Evolutionary conservation across 192 early-diverging fungal species (phyloP).

Genomic region (Diversispora epigaea): DNA sequence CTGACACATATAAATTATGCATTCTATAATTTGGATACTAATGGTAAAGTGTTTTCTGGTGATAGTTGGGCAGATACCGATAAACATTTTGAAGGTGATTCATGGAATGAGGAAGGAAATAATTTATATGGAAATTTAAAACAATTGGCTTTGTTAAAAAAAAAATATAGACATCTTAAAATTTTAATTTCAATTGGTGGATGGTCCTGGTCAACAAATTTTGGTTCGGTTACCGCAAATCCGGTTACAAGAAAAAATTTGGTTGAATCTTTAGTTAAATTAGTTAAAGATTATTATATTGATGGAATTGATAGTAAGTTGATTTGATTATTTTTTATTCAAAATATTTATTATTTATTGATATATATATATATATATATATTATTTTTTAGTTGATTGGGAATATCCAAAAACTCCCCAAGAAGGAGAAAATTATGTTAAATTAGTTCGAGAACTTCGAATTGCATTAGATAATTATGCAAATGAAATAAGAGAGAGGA

Average conservation of each 20-base stretch:
- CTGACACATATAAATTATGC: conserved; percentile 81
- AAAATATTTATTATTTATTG: not conserved
- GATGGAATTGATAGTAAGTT: conserved; percentile 58
- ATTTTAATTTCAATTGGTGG: conserved; percentile 76
- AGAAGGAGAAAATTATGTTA: conserved; percentile 79
- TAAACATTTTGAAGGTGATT: conserved; percentile 57
- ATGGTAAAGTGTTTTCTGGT: conserved; percentile 65
- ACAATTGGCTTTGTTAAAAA: conserved; percentile 67
- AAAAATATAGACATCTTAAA: conserved; percentile 65
- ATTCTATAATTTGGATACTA: conserved; percentile 68
- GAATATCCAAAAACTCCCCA: conserved; percentile 74
- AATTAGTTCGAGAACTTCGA: conserved; percentile 73
- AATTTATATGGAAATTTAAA: conserved; percentile 60
- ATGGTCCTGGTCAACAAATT: conserved; percentile 74
- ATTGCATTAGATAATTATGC: conserved; percentile 60
- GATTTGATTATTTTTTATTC: not conserved
- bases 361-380: not conserved
- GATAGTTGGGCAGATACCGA: conserved; percentile 82
- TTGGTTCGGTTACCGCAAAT: conserved; percentile 59
- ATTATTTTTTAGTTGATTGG: conserved; percentile 57
- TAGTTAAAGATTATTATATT: conserved; percentile 49
- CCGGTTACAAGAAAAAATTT: conserved; percentile 56
- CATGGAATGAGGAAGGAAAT: conserved; percentile 55
- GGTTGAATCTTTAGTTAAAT: conserved; percentile 49
- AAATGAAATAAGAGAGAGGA: conserved; percentile 38